Evolutionary conservation across 2,329 filamentous ascomycete genomes (phyloP), one percentile per base, ranked within the genome.

Genomic region (Colletotrichum euphorbiae): DNA sequence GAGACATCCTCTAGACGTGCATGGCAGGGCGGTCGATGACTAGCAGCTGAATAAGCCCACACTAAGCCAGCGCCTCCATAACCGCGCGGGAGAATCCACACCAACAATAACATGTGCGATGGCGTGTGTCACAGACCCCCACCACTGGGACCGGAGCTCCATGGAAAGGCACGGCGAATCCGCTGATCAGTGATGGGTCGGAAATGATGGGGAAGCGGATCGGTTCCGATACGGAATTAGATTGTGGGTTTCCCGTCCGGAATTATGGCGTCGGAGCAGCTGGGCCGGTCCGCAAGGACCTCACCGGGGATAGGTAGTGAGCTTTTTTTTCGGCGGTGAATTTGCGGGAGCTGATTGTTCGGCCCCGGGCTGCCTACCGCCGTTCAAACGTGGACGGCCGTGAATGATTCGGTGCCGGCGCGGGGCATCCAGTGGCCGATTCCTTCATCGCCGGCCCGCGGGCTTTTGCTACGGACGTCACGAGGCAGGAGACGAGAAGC

Each of bases 11-110:
- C 9, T 5, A 28, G 9, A 11, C 28, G 11, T 21, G 48, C 21
- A 50, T 24, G 24, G 48, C 17, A 24, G 28, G 40, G 19, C 42
- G 28, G 48, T 31, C 33, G 48, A 43, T 60, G 54, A 69, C 66
- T 43, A 50, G 66, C n/a, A n/a, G 66, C 54, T 69, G 61, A 69
- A 42, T 60, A 55, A 69, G 48, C 63, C 40, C 11, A 15, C 4
- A 15, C 52, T 2, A 28, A 28, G 28, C 31, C n/a, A 19, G 3
- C 17, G 11, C 17, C 28, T 19, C 40, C 57, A 51, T 67, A 67
- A 51, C 66, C 66, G 66, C 62, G 66, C 61, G 66, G 61, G 61
- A 69, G 54, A 31, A 33, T 48, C 66, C 66, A 59, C 48, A 31
- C 24, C 31, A 21, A 21, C n/a, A n/a, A n/a, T n/a, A n/a, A n/a